Evolutionary conservation across 805 yeast genomes (phyloP).

Genomic region (Hanseniaspora singularis): DNA sequence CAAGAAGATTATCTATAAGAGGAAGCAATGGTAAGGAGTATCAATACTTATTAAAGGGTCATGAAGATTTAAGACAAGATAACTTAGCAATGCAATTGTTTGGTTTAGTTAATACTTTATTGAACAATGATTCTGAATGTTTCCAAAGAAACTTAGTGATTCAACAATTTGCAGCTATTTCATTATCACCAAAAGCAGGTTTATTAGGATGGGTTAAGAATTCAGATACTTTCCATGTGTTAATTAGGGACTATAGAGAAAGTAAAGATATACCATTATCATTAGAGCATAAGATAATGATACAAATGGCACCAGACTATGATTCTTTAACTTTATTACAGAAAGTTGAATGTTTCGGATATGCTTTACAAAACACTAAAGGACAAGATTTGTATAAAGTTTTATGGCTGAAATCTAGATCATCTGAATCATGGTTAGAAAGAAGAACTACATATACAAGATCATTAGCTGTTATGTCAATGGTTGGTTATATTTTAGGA

Average conservation of each 20-base stretch:
- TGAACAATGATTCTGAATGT: slow-evolving; percentile 85
- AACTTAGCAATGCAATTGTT: slow-evolving; percentile 94
- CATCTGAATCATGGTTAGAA: slow-evolving; percentile 96
- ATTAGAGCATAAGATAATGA: slow-evolving; percentile 89
- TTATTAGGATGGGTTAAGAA: slow-evolving; percentile 94
- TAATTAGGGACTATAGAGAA: slow-evolving; percentile 86
- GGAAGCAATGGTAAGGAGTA: slow-evolving; percentile 92
- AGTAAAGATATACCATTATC: slow-evolving; percentile 78
- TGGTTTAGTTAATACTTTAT: slow-evolving; percentile 83
- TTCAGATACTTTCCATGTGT: slow-evolving; percentile 88
- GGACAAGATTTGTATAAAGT: slow-evolving; percentile 95
- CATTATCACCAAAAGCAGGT: slow-evolving; percentile 95
- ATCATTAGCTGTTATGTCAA: slow-evolving; percentile 94
- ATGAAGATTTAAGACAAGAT: slow-evolving; percentile 96
- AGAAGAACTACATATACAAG: slow-evolving; percentile 93
- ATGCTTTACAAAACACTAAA: slow-evolving; percentile 86
- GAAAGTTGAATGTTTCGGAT: slow-evolving; percentile 92
- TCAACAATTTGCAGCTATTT: slow-evolving; percentile 85
- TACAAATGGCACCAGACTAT: slow-evolving; percentile 94
- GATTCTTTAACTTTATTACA: slow-evolving; percentile 79
- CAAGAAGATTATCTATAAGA: slow-evolving; percentile 63
- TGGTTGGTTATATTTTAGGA: slow-evolving; percentile 95
- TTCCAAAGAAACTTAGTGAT: slow-evolving; percentile 91
- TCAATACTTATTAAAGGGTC: slow-evolving; percentile 76
- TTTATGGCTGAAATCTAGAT: slow-evolving; percentile 87